Base-by-base conservation (phyloP, 169 alveolate genomes). In the Miamiensis avidus region DNA sequence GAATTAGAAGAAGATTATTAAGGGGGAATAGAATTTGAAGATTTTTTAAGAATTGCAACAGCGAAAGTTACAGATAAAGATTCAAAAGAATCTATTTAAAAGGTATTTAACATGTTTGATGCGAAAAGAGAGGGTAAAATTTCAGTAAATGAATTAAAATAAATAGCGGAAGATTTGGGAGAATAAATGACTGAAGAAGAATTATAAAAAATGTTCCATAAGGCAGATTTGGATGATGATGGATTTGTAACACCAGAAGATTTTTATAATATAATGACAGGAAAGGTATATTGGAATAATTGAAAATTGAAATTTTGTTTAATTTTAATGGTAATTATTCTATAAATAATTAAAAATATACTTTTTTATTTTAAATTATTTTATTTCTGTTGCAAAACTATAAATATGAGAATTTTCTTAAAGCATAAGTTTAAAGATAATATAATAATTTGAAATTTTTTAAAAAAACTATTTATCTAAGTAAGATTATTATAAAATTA, bases 61-160 rank as follows among this genome's bases (percentile, higher is more conserved):
- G 72, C 86, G 25, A 85, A 85, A 34, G 83, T 79, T 16, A 74
- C 81, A n/a, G 94, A 93, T 85, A 93, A 90, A 78, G 92, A 89
- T 72, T 81, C 92, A 25, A 83, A 82, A 75, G 78, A 89, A 65
- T 89, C 89, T 84, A 65, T 91, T 28, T 89, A 93, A 75, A 91
- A 93, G 82, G 94, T 93, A 28, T 93, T 93, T 73, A 90, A 84
- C n/a, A 76, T 93, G 64, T 93, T 90, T 83, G 94, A 93, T 74
- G 93, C 89, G 28, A 92, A 92, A 30, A 73, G 82, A 65, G 84
- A 99, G 49, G 99, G 99, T 77, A 91, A 97, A 11, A 98, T 93
- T 49, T 76, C 92, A 27, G 86, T 91, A 64, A 84, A 89, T 32
- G 94, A 93, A 72, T 85, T 93, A 31, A 86, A 83, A 76, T 65